Percentiles rank a stretch among this genome's conserved stretches.
phyloP scores from a whole-genome alignment of 805 yeast species.

The Candida caryicola region DNA sequence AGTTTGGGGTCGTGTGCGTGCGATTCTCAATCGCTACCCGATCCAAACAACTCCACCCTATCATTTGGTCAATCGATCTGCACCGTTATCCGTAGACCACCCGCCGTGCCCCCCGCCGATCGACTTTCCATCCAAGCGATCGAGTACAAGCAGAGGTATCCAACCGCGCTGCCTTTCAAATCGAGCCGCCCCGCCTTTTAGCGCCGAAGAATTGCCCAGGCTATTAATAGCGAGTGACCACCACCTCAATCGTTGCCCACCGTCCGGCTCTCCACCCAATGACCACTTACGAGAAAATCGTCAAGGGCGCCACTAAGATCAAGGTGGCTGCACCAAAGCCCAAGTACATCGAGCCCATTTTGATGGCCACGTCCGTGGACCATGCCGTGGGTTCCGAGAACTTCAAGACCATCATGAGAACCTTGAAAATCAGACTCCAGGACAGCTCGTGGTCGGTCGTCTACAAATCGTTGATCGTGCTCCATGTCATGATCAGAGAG shows the following conservation, averaged over 20 bases:
- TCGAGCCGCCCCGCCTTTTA: too few species aligned
- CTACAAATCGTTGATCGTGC: constrained; percentile 77
- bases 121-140: background rate
- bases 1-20: too few species aligned
- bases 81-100: background rate
- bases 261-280: constrained; percentile 21
- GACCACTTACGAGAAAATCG: constrained; percentile 72
- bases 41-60: too few species aligned
- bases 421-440: constrained; percentile 58
- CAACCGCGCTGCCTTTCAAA: too few species aligned
- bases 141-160: too few species aligned
- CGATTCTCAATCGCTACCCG: too few species aligned
- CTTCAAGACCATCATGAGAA: constrained; percentile 65
- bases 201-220: background rate
- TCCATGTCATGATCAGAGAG: constrained; percentile 90
- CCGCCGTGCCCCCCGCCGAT: background rate
- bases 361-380: constrained; percentile 61
- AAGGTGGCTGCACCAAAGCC: constrained; percentile 96
- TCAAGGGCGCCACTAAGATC: constrained; percentile 54
- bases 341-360: constrained; percentile 90
- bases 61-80: too few species aligned
- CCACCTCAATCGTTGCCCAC: background rate
- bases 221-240: too few species aligned
- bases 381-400: constrained; percentile 44
- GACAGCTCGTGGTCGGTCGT: constrained; percentile 91